Conservation (phyloP, 1,139 yeast species). For the Candida gigantensis region DNA sequence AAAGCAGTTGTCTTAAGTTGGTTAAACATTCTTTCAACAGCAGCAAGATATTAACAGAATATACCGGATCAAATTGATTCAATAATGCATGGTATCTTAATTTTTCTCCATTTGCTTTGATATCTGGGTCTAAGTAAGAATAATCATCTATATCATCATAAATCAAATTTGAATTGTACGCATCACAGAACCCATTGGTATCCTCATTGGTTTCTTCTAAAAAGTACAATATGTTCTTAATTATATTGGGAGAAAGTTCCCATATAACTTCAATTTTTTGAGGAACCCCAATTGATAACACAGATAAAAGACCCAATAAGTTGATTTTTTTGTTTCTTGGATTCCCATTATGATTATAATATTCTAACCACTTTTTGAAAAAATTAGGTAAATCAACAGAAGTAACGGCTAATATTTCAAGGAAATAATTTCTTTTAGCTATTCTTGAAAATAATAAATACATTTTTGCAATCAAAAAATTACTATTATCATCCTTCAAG, state of each 20-base stretch:
- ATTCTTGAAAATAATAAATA: conserved; percentile 56
- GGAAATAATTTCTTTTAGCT: conserved; percentile 37
- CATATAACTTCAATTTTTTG: conserved; percentile 19
- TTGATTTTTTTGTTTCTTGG: conserved; percentile 68
- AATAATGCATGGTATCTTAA: conserved; percentile 50
- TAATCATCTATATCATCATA: conserved; percentile 56
- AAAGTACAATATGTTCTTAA: conserved; percentile 58
- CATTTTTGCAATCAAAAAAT: conserved; percentile 53
- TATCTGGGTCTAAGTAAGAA: conserved; percentile 45
- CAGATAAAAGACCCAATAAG: conserved; percentile 57
- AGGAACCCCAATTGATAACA: conserved; percentile 29
- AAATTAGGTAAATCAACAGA: conserved; percentile 27
- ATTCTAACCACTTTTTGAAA: conserved; percentile 35
- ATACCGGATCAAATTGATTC: conserved; percentile 57
- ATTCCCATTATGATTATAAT: conserved; percentile 56
- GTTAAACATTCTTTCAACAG: conserved; percentile 25
- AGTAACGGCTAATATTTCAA: conserved; percentile 35
- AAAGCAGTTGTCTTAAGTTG: conserved; percentile 21
- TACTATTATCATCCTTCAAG: conserved; percentile 42
- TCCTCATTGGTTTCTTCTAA: conserved; percentile 75
- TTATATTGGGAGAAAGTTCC: conserved; percentile 31
- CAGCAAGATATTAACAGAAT: conserved; percentile 45
- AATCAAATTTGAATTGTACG: conserved; percentile 58
- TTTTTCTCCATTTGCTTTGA: conserved; percentile 60
- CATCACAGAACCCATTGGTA: conserved; percentile 57